Evolutionary conservation across 768 basidiomycete species (phyloP).

Genomic region (Russula ochroleuca): DNA sequence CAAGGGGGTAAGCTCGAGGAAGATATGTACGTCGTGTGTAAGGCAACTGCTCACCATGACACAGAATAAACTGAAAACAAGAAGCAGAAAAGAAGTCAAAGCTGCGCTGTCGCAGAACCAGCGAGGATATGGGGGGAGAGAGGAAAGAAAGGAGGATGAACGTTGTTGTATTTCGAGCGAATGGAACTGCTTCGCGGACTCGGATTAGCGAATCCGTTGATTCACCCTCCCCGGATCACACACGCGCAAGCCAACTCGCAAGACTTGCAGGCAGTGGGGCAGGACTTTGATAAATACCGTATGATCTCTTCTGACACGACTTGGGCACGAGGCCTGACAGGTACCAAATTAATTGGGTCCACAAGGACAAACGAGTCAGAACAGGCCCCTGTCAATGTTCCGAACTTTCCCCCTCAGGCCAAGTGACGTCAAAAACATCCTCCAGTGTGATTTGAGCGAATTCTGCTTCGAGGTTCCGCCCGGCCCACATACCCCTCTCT

Average conservation of each 20-base stretch:
- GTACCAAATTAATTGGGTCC: background rate
- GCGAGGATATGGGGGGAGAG: background rate
- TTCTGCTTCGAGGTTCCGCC: constrained; percentile 1
- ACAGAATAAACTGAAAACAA: background rate
- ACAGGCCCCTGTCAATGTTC: constrained; percentile 6
- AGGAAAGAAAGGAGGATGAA: constrained; percentile 2
- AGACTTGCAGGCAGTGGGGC: constrained; percentile 16
- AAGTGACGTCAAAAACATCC: constrained; percentile 15
- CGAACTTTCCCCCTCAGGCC: constrained; percentile 13
- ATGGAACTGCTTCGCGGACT: constrained; percentile 3
- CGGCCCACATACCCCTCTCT: too few relatives aligned
- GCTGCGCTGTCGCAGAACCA: background rate
- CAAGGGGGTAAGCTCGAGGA: background rate
- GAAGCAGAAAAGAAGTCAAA: background rate
- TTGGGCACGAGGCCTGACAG: constrained; percentile 10
- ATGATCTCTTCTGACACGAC: constrained; percentile 9
- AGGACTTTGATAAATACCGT: constrained; percentile 8
- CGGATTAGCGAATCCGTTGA: constrained; percentile 15
- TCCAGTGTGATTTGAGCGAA: background rate
- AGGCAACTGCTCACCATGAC: constrained; percentile 13
- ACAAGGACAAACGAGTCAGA: background rate
- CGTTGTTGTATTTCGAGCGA: background rate
- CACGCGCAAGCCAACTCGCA: constrained; percentile 2
- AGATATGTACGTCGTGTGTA: background rate
- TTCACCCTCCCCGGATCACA: constrained; percentile 10